Evolutionary conservation across 257 asterid species (phyloP), one percentile per base, ranked within the genome.

Genomic region (Penstemon barbatus): DNA sequence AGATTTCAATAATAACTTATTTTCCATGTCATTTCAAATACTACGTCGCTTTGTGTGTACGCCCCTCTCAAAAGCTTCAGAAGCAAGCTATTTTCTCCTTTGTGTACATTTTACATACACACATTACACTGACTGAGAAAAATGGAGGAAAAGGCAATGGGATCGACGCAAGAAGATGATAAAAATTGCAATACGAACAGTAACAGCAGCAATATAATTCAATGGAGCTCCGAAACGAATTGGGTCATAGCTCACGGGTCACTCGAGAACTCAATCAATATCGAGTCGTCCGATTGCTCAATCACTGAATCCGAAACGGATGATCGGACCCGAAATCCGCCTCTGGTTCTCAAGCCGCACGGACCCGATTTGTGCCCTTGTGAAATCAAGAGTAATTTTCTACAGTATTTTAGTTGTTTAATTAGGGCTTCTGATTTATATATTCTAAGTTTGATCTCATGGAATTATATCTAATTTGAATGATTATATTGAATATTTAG

Each of bases 191-290:
- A 10, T 57, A 37, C 6, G 60, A 57, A 38, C 64, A 64, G 39
- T 6, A 49, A 57, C 38, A 18, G 18, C 50, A 36, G 40, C 57
- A 36, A 8, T 15, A 67, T 18, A 56, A 65, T 54, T 67, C 80
- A 85, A 41, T 85, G 86, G 88, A 80, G 75, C 80, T 77, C 61
- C 68, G 76, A 72, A 6, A 74, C 94, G 18, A 88, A 83, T 69
- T 93, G 98, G 98, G 7, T 65, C 39, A 72, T 85, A 69, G 77
- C 82, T 55, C 71, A 75, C 59, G 97, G 98, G 46, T 75, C 89
- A 43, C 87, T 90, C 52, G 65, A 79, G 36, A 64, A 63, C 9
- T 73, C 87, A 54, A 72, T 93, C 74, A 52, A 82, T 40, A 78
- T 93, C 66, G 96, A 93, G 60, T 83, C 97, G 4, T 85, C 83